phyloP scores from a whole-genome alignment of 2,329 filamentous ascomycete genomes.

The Pseudogymnoascus sp. region DNA sequence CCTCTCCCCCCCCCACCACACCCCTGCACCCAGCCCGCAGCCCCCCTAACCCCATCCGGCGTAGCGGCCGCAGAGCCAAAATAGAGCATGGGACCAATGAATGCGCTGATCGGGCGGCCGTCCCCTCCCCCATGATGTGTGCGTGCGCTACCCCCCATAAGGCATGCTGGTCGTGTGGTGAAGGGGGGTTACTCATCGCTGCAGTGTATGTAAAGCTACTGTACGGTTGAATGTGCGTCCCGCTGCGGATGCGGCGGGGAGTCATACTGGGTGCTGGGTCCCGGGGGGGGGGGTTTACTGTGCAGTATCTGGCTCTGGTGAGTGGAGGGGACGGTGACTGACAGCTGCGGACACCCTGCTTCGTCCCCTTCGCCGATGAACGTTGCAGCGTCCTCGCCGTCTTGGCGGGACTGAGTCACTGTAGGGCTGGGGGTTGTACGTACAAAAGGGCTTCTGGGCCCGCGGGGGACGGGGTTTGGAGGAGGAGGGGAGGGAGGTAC shows the following conservation, averaged over 20 bases:
- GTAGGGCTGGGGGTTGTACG: neutral
- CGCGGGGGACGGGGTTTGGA: neutral
- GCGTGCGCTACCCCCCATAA: neutral
- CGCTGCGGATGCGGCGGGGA: no score
- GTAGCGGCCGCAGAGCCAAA: neutral
- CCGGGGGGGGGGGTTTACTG: no score
- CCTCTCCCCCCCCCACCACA: neutral
- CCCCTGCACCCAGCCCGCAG: neutral
- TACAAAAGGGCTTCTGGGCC: conserved; percentile 1
- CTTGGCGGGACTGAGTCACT: neutral
- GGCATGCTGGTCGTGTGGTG: neutral
- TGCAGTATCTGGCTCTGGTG: neutral
- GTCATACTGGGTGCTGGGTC: no score
- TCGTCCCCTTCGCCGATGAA: neutral
- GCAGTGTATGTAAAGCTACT: neutral
- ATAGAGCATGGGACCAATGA: neutral
- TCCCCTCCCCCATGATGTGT: neutral
- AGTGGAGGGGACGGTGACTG: neutral
- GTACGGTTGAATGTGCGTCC: neutral
- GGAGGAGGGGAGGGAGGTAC: no score
- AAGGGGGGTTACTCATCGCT: neutral
- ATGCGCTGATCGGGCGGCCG: no score
- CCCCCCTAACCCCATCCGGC: neutral
- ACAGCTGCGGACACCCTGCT: neutral
- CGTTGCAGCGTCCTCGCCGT: neutral